phyloP scores from a whole-genome alignment of 2,329 filamentous ascomycete species.

The Sporothrix humicola region DNA sequence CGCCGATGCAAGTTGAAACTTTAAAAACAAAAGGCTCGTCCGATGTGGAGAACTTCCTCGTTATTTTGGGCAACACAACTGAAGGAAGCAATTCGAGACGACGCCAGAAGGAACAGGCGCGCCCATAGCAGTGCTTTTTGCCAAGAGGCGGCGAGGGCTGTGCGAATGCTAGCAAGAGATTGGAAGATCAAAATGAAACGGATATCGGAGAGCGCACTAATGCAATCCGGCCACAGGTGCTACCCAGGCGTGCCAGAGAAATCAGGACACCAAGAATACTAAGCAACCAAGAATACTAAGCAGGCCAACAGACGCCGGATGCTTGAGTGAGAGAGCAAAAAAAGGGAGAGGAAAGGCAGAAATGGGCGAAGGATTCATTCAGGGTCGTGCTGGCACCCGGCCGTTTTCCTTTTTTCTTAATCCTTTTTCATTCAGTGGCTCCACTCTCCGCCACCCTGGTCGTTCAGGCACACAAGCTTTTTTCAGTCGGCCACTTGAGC shows the following conservation, averaged over 20 bases:
- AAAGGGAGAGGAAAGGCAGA: neutral
- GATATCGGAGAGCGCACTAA: neutral
- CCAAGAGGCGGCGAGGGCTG: neutral
- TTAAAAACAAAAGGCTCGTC: neutral
- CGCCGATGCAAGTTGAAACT: conserved; percentile 2
- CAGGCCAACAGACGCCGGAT: too few relatives aligned
- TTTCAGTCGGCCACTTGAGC: neutral
- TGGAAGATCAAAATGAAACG: conserved; percentile 16
- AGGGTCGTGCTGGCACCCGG: neutral
- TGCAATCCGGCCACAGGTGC: neutral
- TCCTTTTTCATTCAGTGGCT: too few relatives aligned
- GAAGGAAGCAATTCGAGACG: neutral
- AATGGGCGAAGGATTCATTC: neutral
- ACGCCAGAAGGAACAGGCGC: neutral
- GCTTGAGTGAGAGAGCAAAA: neutral
- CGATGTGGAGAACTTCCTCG: neutral
- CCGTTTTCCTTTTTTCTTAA: too few relatives aligned
- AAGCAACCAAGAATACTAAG: neutral
- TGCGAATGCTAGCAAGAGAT: neutral
- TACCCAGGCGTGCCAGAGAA: neutral
- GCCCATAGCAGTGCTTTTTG: neutral
- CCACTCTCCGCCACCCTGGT: too few relatives aligned
- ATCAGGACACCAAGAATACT: neutral
- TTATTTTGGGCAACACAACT: neutral
- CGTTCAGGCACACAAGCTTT: neutral